Evolutionary conservation across 495 filamentous ascomycete species (phyloP), one percentile per base, ranked within the genome.

Genomic region (Podospora australis): DNA sequence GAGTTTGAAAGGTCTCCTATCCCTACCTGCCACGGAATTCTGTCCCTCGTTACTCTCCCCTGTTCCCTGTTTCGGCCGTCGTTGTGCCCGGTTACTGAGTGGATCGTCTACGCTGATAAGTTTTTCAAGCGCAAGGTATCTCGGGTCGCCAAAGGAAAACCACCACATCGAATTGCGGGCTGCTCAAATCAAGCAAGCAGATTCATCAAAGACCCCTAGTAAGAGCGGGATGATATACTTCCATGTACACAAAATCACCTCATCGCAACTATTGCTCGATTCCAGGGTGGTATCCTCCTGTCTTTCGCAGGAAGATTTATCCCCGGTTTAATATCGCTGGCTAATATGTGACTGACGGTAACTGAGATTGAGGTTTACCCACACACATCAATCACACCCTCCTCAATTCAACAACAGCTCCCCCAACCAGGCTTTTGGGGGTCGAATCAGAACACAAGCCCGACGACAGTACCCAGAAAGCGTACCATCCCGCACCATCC

Each of bases 361-460:
- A 28, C 19, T 36, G 46, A 58, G 25, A 56, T 56, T 59, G 41
- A 40, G 11, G 13, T 36, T 39, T 34, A 6, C 41, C 24, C 49
- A 22, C 22, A 22, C 50, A 9, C 20, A 21, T 22, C 38, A 22
- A 17, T 24, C 19, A 41, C 35, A 39, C 26, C 26, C 40, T 14
- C 50, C 21, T 46, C n/a, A n/a, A n/a, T n/a, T n/a, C n/a, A n/a
- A n/a, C n/a, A n/a, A n/a, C n/a, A n/a, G n/a, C n/a, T n/a, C n/a
- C n/a, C 51, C 48, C 39, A 36, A 58, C 57, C 57, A 46, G 60
- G 54, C 58, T 54, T 3, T 52, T 50, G 52, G 59, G 57, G 57
- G 52, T 49, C 29, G 48, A 53, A 55, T 35, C 19, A 36, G 29
- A 28, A 26, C 36, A 34, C 21, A 32, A 25, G 16, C 20, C 25